Evolutionary conservation across 2,329 filamentous ascomycete genomes (phyloP).

Genomic region (Pezicula neosporulosa): DNA sequence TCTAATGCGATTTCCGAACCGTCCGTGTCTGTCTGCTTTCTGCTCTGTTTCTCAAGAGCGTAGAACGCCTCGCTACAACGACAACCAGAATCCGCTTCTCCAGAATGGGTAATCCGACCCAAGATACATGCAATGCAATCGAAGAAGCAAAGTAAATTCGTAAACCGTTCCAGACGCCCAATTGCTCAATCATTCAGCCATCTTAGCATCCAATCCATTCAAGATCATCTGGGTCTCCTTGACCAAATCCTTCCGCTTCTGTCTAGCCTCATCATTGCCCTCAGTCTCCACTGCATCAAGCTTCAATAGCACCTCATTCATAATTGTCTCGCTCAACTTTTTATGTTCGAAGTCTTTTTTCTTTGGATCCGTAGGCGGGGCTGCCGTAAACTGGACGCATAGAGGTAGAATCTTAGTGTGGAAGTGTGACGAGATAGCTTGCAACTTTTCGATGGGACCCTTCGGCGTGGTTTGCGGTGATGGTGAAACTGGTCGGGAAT

Average conservation of each 20-base stretch:
- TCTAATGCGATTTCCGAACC: constrained; percentile 13
- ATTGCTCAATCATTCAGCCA: constrained; percentile 3
- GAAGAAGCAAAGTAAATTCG: neutral
- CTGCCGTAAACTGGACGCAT: constrained; percentile 56
- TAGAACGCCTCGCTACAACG: neutral
- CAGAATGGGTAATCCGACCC: too few relatives aligned
- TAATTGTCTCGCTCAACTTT: constrained; percentile 69
- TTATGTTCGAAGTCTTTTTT: constrained; percentile 73
- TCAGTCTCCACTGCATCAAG: constrained; percentile 73
- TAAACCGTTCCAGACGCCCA: neutral
- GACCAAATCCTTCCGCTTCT: constrained; percentile 69
- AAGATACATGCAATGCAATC: neutral
- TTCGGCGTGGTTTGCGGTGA: constrained; percentile 31
- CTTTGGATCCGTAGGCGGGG: constrained; percentile 62
- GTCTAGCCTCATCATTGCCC: constrained; percentile 61
- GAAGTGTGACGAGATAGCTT: constrained; percentile 64
- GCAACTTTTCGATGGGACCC: constrained; percentile 58
- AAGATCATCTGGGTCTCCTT: constrained; percentile 65
- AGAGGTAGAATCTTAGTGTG: constrained; percentile 61
- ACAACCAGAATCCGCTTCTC: too few relatives aligned
- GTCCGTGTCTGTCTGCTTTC: neutral
- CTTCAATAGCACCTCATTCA: constrained; percentile 75
- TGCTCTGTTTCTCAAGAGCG: neutral
- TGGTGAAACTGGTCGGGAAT: constrained; percentile 24
- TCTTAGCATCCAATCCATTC: constrained; percentile 53